Base-by-base conservation (phyloP, 257 asterid genomes). In the Nicotiana sylvestris region DNA sequence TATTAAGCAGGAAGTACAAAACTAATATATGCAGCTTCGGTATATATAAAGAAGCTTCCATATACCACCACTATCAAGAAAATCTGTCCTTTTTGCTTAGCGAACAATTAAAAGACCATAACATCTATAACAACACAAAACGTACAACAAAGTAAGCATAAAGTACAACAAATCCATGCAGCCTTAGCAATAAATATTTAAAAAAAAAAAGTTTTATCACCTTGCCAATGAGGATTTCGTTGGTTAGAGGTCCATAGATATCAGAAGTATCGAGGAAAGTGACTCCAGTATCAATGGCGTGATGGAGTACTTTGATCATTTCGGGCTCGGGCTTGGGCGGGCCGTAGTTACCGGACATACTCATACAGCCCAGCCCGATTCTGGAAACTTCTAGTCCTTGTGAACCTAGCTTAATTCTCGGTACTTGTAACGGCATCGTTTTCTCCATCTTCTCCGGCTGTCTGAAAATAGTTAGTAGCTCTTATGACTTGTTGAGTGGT, bases 281-380 rank as follows among this genome's bases (percentile, higher is more conserved):
- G 67, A 88, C 84, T 13, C 90, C 90, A 33, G 60, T 58, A 64
- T 84, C 66, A 43, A 88, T 61, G 8, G 90, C 89, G 18, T 88
- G 81, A 66, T 66, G 87, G 66, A 88, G 86, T 68, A 88, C 60
- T 5, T 85, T 33, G 83, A 88, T 86, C 89, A 86, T 87, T 6
- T 87, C 90, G 15, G 87, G 60, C 29, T 82, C 87, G 56, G 89
- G 87, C 80, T 83, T 87, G 25, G 88, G 60, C n/a, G 82, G 82
- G 25, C 90, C 87, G 83, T 88, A 84, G 10, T 13, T 17, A 18
- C 57, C 16, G 0, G 91, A 84, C 91, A 88, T 88, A 1, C 89
- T 77, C 89, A 86, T 84, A 35, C 90, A 87, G 58, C 88, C 90
- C 43, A 87, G 77, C n/a, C 88, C 90, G 55, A 72, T 69, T 70